These are phyloP conservation scores for Melaleuca alternifolia DNA, from an alignment of 345 rosid genomes.

Conservation along the genomic window DNA sequence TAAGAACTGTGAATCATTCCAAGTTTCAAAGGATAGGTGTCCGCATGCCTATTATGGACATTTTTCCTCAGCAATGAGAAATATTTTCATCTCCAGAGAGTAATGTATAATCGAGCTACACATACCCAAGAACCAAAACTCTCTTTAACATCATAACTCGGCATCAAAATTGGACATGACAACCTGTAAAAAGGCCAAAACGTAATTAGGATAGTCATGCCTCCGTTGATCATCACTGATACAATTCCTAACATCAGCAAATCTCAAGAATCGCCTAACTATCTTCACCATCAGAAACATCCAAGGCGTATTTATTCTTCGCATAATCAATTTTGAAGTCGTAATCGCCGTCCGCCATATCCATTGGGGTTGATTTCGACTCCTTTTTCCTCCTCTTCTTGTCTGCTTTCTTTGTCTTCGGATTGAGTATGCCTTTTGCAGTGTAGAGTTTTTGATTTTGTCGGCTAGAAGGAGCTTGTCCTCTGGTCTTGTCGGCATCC, in stretches of 20 bases:
- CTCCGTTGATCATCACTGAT: background rate
- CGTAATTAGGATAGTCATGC: background rate
- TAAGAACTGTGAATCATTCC: background rate
- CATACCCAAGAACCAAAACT: background rate
- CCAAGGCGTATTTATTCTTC: slow-evolving; percentile 36
- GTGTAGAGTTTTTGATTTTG: slow-evolving; percentile 70
- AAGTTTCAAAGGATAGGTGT: background rate
- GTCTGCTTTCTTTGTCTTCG: slow-evolving; percentile 64
- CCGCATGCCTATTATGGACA: background rate
- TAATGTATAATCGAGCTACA: background rate
- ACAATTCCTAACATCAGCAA: slow-evolving; percentile 46
- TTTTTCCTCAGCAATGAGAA: background rate
- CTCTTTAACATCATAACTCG: background rate
- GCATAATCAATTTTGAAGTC: slow-evolving; percentile 76
- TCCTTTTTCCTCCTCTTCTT: slow-evolving; percentile 68
- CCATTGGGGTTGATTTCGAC: slow-evolving; percentile 18
- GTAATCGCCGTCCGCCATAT: slow-evolving; percentile 51
- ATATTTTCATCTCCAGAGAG: background rate
- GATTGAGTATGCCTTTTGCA: slow-evolving; percentile 63
- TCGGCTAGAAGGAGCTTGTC: slow-evolving; percentile 21
- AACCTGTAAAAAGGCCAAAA: background rate
- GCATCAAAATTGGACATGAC: background rate
- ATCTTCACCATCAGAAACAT: slow-evolving; percentile 23
- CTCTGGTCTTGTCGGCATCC: slow-evolving; percentile 20
- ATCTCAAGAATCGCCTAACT: slow-evolving; percentile 13